Conservation (phyloP, 148 eudicot species). For the Salicornia ramosissima region DNA sequence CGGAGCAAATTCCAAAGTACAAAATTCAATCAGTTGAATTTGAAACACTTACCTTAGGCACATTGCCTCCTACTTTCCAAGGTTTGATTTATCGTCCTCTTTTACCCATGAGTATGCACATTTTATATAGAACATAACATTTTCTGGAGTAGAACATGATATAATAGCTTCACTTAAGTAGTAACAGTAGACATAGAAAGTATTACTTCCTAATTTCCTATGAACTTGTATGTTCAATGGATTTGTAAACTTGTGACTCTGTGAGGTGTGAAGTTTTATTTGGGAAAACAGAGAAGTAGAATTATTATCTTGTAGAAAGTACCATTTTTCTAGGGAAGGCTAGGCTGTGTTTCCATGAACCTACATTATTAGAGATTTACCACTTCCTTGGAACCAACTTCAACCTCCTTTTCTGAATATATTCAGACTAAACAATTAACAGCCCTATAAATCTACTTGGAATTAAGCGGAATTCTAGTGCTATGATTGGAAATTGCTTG, state of each 20-base stretch:
- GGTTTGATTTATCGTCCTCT: conserved; percentile 36
- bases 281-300: not conserved
- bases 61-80: conserved; percentile 84
- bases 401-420: not conserved
- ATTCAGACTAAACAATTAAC: not conserved
- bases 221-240: not conserved
- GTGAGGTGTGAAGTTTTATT: not conserved
- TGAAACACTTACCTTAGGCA: conserved; percentile 65
- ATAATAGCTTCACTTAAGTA: no score
- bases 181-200: no score
- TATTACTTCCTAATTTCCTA: not conserved
- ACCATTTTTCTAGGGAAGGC: not conserved
- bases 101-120: not conserved
- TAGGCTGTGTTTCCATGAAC: not conserved
- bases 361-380: not conserved
- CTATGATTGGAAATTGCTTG: not conserved
- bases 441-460: not conserved
- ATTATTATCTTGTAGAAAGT: not conserved
- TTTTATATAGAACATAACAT: not conserved
- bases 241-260: not conserved
- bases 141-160: no score
- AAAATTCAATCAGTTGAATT: conserved; percentile 80
- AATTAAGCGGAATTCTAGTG: not conserved
- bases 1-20: conserved; percentile 88
- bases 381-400: not conserved